phyloP scores from a whole-genome alignment of 2,329 filamentous ascomycete species.

The Metarhizium album region DNA sequence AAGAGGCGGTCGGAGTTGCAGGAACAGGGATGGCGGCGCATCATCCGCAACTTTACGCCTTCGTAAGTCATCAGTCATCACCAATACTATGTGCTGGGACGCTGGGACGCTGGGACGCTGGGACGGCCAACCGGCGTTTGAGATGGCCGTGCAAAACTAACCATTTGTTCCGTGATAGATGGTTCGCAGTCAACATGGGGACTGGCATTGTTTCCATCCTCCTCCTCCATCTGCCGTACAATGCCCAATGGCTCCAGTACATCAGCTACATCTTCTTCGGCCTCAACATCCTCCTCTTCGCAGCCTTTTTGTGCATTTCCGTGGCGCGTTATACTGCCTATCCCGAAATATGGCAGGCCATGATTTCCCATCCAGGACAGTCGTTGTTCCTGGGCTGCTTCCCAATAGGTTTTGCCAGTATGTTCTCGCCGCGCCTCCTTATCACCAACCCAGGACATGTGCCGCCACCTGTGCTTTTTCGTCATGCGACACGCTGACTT shows the following conservation, averaged over 20 bases:
- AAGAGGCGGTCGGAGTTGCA: slow-evolving; percentile 11
- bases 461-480: background rate
- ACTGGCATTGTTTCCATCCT: slow-evolving; percentile 57
- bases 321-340: slow-evolving; percentile 52
- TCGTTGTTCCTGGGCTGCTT: slow-evolving; percentile 59
- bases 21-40: slow-evolving; percentile 30
- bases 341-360: slow-evolving; percentile 52
- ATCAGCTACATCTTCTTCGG: slow-evolving; percentile 50
- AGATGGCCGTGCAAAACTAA: background rate
- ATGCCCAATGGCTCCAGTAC: slow-evolving; percentile 44
- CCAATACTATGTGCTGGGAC: too few species aligned
- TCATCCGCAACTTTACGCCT: slow-evolving; percentile 43
- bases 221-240: slow-evolving; percentile 50
- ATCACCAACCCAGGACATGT: background rate
- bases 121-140: background rate
- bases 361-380: slow-evolving; percentile 57
- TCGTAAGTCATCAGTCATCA: slow-evolving; percentile 33
- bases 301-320: slow-evolving; percentile 40
- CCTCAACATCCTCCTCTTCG: slow-evolving; percentile 49
- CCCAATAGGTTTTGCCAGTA: slow-evolving; percentile 56
- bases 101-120: too few species aligned
- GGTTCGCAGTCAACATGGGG: slow-evolving; percentile 54
- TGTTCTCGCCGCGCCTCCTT: slow-evolving; percentile 5
- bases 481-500: background rate
- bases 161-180: slow-evolving; percentile 23